These are phyloP conservation scores for Plasmodium coatneyi DNA, from an alignment of 169 alveolate species.

Conservation along the genomic window DNA sequence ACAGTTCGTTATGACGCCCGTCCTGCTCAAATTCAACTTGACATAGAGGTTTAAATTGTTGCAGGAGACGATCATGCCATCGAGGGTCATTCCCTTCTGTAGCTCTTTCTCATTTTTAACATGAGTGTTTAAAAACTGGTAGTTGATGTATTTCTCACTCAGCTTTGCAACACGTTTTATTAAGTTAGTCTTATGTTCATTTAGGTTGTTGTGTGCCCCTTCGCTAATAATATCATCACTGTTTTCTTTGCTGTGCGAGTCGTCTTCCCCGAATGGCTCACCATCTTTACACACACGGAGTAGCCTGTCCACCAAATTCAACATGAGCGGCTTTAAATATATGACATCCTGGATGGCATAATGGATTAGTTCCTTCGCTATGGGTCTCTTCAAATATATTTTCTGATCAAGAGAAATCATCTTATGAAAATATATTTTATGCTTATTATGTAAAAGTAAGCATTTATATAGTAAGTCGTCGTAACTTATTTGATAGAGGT, in stretches of 20 bases:
- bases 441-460: conserved; percentile 47
- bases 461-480: conserved; percentile 48
- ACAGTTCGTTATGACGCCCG: conserved; percentile 31
- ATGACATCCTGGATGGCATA: conserved; percentile 60
- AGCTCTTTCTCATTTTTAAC: conserved; percentile 46
- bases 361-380: conserved; percentile 26
- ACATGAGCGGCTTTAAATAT: conserved; percentile 49
- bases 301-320: conserved; percentile 1
- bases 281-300: not conserved
- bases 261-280: not conserved
- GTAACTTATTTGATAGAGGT: conserved; percentile 52
- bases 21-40: conserved; percentile 49
- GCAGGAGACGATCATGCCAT: conserved; percentile 66
- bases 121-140: conserved; percentile 47
- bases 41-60: conserved; percentile 37
- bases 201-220: not conserved
- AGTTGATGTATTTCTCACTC: conserved; percentile 37
- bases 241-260: not conserved
- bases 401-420: conserved; percentile 29
- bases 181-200: not conserved
- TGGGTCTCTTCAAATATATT: conserved; percentile 54
- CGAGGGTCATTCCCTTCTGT: conserved; percentile 54
- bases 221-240: not conserved
- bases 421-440: conserved; percentile 66
- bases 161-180: conserved; percentile 8